phyloP scores from a whole-genome alignment of 768 basidiomycete genomes.

The Leccinum olivaceopallidum region DNA sequence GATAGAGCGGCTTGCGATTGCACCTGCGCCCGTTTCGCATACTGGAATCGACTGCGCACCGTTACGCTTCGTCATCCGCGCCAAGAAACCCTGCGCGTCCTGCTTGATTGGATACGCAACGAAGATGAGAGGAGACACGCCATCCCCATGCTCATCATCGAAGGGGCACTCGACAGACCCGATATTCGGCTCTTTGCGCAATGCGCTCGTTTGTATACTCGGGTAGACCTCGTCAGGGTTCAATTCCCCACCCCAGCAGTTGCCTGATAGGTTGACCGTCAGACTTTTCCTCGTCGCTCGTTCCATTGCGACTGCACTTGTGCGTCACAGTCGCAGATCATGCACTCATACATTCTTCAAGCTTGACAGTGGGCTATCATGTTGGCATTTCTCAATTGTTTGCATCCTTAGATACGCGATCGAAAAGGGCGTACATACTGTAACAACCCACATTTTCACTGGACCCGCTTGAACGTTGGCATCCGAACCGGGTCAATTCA shows the following conservation, averaged over 20 bases:
- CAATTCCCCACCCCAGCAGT: not conserved
- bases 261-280: slow-evolving; percentile 1
- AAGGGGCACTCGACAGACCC: slow-evolving; percentile 14
- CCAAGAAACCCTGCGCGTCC: slow-evolving; percentile 18
- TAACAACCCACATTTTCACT: not conserved
- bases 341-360: not conserved
- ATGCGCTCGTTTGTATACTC: slow-evolving; percentile 10
- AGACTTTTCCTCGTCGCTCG: not conserved
- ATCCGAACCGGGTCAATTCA: not conserved
- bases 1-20: slow-evolving; percentile 1
- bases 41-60: slow-evolving; percentile 22
- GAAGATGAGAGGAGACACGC: slow-evolving; percentile 11
- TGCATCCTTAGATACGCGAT: slow-evolving; percentile 8
- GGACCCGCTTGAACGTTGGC: not conserved
- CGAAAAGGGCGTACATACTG: slow-evolving; percentile 7
- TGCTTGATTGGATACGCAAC: slow-evolving; percentile 25
- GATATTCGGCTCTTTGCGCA: slow-evolving; percentile 22
- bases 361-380: not conserved
- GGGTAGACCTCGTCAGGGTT: slow-evolving; percentile 17
- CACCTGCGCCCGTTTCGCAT: slow-evolving; percentile 8
- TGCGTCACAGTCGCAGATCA: not conserved
- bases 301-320: not conserved
- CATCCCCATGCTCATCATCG: slow-evolving; percentile 20
- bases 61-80: slow-evolving; percentile 27
- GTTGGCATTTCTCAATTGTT: not conserved